Evolutionary conservation across 768 basidiomycete genomes (phyloP), one percentile per base, ranked within the genome.

Genomic region (Gloeophyllum trabeum): DNA sequence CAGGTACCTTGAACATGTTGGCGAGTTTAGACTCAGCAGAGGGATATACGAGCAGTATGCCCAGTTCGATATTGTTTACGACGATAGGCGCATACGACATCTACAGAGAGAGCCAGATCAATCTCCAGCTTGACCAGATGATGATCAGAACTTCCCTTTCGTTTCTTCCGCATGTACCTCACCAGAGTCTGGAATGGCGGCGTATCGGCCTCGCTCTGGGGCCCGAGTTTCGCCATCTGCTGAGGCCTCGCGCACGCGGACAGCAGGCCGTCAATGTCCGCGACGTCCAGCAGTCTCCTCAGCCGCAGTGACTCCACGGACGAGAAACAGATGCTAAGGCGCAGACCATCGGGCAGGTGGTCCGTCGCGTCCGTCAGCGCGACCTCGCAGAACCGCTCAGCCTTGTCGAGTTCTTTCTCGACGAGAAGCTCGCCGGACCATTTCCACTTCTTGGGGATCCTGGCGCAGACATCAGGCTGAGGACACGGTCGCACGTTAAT

Each of bases 371-470:
- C 73, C 40, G 60, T 56, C 35, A 84, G 57, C 2, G 52, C 54
- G 23, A 74, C 65, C 25, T 70, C 61, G 58, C 79, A 79, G 0
- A 79, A 48, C 5, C 57, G 57, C 42, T 75, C 66, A 21, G 63
- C 54, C 19, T 58, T 56, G 18, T 59, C 61, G 4, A 58, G 53
- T 16, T 55, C 55, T 2, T 57, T 56, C 20, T 61, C 62, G 18
- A 72, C 62, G 42, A 66, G 64, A 22, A 83, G 60, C 18, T 71
- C 60, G 19, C 80, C 81, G 26, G 65, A 60, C 82, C 83, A 84
- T 47, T 65, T 75, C 74, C 74, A 85, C 41, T 71, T 71, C 52
- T 75, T 76, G 18, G 63, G 63, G 30, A 76, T 72, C 47, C 79
- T 81, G 43, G 1, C 32, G 40, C 28, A 19, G 30, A 4, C 28